These are phyloP conservation scores for Fagus sylvatica DNA, from an alignment of 306 rosid genomes.

Conservation along the genomic window DNA sequence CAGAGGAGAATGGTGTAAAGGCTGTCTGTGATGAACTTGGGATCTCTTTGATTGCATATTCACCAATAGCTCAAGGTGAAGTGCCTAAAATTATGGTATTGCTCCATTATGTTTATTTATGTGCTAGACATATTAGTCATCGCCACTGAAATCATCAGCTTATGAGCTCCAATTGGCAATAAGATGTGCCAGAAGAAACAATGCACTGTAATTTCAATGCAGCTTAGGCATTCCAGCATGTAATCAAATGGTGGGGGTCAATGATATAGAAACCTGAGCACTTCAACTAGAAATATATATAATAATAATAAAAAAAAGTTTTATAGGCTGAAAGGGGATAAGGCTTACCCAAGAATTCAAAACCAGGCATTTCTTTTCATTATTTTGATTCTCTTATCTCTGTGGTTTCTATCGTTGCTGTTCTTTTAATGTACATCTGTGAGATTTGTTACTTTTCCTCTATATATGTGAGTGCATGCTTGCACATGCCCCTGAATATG, in stretches of 20 bases:
- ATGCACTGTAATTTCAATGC: background rate
- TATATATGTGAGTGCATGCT: background rate
- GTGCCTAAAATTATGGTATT: background rate
- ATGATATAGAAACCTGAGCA: background rate
- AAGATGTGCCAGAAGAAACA: background rate
- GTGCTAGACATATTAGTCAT: background rate
- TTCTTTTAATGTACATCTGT: background rate
- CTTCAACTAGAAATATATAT: background rate
- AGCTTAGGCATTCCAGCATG: background rate
- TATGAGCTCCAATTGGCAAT: background rate
- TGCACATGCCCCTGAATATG: background rate
- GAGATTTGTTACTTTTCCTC: background rate
- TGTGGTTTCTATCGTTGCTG: background rate
- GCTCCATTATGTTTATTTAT: background rate
- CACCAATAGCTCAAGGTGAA: slow-evolving; percentile 94
- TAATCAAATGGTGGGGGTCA: background rate
- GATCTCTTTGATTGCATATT: slow-evolving; percentile 83
- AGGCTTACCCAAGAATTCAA: background rate
- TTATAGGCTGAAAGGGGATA: background rate
- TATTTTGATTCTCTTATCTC: background rate
- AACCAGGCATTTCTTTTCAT: background rate
- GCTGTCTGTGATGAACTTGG: slow-evolving; percentile 91
- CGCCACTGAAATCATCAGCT: background rate
- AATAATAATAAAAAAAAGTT: background rate
- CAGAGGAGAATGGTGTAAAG: slow-evolving; percentile 88